Percentiles rank a stretch among this genome's conserved stretches.
phyloP scores from a whole-genome alignment of 2,329 filamentous ascomycete genomes.

The Sporothrix inflata region DNA sequence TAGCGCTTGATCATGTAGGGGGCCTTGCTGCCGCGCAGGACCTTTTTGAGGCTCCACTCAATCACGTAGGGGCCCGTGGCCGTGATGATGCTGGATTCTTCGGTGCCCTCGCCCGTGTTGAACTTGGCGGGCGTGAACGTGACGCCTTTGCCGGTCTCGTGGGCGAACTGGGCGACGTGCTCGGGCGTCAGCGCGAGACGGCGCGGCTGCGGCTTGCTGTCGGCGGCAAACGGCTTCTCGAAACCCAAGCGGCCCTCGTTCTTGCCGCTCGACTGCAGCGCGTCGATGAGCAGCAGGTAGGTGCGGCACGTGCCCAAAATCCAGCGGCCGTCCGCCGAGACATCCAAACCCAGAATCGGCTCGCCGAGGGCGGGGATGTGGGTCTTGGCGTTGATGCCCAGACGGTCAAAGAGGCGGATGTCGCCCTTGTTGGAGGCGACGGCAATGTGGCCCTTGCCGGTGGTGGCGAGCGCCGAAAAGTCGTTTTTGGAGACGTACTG shows the following conservation, averaged over 20 bases:
- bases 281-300: conserved; percentile 91
- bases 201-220: conserved; percentile 89
- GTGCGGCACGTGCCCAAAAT: conserved; percentile 91
- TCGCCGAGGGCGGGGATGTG: conserved; percentile 95
- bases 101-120: conserved; percentile 69
- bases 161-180: conserved; percentile 95
- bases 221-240: conserved; percentile 88
- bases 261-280: conserved; percentile 88
- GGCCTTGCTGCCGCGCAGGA: conserved; percentile 77
- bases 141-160: conserved; percentile 86
- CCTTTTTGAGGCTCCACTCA: conserved; percentile 93
- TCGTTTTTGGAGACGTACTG: conserved; percentile 97
- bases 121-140: conserved; percentile 58
- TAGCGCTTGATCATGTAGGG: conserved; percentile 98
- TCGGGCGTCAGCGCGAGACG: conserved; percentile 86
- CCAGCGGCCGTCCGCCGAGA: conserved; percentile 95
- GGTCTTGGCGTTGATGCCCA: conserved; percentile 97
- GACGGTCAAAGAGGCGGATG: conserved; percentile 89
- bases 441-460: conserved; percentile 94
- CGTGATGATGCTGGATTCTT: conserved; percentile 94
- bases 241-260: conserved; percentile 98
- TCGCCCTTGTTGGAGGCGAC: conserved; percentile 98
- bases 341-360: conserved; percentile 90
- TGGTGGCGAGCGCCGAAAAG: conserved; percentile 92
- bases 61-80: conserved; percentile 96